Evolutionary conservation across 2,329 filamentous ascomycete species (phyloP).

Genomic region (Diplodia scrobiculata): DNA sequence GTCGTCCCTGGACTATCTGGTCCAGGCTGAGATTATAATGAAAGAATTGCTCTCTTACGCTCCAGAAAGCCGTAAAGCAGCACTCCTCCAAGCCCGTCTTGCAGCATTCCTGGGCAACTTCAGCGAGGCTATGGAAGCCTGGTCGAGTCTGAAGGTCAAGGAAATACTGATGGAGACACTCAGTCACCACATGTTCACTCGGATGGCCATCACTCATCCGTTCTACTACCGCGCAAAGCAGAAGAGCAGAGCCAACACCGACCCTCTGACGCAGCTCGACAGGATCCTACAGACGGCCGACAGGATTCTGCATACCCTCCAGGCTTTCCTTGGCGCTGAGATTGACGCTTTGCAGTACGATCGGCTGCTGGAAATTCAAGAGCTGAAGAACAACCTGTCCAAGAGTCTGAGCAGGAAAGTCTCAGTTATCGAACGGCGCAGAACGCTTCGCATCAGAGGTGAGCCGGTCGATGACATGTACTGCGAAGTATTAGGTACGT

Average conservation of each 20-base stretch:
- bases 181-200: slow-evolving; percentile 25
- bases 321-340: slow-evolving; percentile 24
- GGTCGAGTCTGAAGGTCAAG: slow-evolving; percentile 13
- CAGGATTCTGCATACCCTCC: slow-evolving; percentile 7
- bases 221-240: slow-evolving; percentile 12
- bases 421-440: slow-evolving; percentile 22
- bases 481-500: slow-evolving; percentile 16
- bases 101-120: slow-evolving; percentile 18
- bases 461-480: slow-evolving; percentile 14
- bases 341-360: slow-evolving; percentile 28
- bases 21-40: slow-evolving; percentile 19
- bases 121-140: slow-evolving; percentile 4
- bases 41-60: slow-evolving; percentile 12
- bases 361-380: slow-evolving; percentile 24
- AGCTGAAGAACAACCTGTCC: slow-evolving; percentile 17
- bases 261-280: slow-evolving; percentile 13
- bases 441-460: slow-evolving; percentile 17
- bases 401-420: slow-evolving; percentile 25
- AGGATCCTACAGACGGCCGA: slow-evolving; percentile 14
- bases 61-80: slow-evolving; percentile 24
- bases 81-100: slow-evolving; percentile 17
- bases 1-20: slow-evolving; percentile 13
- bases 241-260: not conserved
- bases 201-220: slow-evolving; percentile 18
- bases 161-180: slow-evolving; percentile 28